phyloP scores from a whole-genome alignment of 371 early-diverging fungal genomes.

The Saksenaea oblongispora region DNA sequence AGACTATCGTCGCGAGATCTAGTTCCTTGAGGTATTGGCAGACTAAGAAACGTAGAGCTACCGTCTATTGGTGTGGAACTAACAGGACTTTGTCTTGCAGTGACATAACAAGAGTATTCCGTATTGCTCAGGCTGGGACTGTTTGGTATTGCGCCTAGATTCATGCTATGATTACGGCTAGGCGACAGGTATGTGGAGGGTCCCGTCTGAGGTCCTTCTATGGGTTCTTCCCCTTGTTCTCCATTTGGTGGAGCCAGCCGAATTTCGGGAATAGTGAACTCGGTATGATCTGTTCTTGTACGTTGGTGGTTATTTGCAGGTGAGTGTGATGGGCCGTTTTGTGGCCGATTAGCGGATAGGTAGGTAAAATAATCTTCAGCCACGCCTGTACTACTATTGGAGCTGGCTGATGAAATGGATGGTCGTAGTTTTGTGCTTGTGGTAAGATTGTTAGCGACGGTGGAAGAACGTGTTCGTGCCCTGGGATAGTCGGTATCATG shows the following conservation, averaged over 20 bases:
- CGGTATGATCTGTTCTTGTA: slow-evolving; percentile 1
- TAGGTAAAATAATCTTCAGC: slow-evolving; percentile 47
- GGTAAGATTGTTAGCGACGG: slow-evolving; percentile 27
- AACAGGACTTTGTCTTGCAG: slow-evolving; percentile 29
- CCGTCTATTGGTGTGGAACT: neutral
- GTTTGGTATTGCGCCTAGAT: slow-evolving; percentile 9
- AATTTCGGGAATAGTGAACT: slow-evolving; percentile 38
- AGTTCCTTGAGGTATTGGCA: slow-evolving; percentile 5
- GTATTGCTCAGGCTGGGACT: slow-evolving; percentile 24
- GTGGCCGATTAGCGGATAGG: slow-evolving; percentile 27
- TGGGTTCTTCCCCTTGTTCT: neutral
- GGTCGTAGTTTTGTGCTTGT: neutral
- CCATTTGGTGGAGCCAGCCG: slow-evolving; percentile 34
- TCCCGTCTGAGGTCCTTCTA: neutral
- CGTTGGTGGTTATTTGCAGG: neutral
- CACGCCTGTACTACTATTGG: slow-evolving; percentile 19
- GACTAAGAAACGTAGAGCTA: neutral
- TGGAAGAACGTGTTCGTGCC: slow-evolving; percentile 33
- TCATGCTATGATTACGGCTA: slow-evolving; percentile 9
- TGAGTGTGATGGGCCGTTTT: slow-evolving; percentile 2
- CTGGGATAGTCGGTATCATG: neutral
- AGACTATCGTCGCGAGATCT: neutral
- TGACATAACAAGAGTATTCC: slow-evolving; percentile 29
- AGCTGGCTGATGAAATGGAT: slow-evolving; percentile 24
- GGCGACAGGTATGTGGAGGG: neutral